Evolutionary conservation across 2,329 filamentous ascomycete genomes (phyloP).

Genomic region (Pseudogymnoascus sp.): DNA sequence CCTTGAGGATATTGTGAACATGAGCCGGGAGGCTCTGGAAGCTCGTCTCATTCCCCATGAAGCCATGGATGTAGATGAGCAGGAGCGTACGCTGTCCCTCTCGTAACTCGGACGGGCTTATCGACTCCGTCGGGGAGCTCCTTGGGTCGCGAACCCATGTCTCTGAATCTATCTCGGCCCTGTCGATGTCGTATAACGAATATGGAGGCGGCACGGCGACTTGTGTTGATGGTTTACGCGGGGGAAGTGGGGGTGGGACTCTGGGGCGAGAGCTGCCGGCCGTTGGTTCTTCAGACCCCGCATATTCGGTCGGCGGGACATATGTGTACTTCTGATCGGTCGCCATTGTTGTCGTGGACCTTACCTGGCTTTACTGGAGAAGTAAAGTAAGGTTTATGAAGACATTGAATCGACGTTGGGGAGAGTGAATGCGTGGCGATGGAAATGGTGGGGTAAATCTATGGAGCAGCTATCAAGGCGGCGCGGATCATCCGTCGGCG

Average conservation of each 20-base stretch:
- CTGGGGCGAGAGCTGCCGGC: neutral
- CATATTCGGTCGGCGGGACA: neutral
- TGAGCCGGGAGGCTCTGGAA: slow-evolving; percentile 85
- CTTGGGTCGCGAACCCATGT: slow-evolving; percentile 22
- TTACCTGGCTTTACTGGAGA: neutral
- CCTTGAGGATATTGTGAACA: slow-evolving; percentile 66
- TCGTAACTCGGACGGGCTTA: slow-evolving; percentile 25
- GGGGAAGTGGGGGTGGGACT: slow-evolving; percentile 24
- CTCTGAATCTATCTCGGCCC: slow-evolving; percentile 12
- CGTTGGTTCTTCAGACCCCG: neutral
- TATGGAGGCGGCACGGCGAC: slow-evolving; percentile 24
- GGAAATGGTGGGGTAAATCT: neutral
- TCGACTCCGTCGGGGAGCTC: slow-evolving; percentile 28
- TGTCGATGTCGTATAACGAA: slow-evolving; percentile 21
- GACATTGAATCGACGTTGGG: neutral
- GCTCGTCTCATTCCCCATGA: slow-evolving; percentile 79
- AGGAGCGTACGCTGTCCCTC: slow-evolving; percentile 50
- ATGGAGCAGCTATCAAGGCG: neutral
- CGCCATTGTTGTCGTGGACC: neutral
- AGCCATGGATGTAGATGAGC: slow-evolving; percentile 80
- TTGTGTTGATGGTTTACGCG: slow-evolving; percentile 17
- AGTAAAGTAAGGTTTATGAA: neutral
- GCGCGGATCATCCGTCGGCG: neutral
- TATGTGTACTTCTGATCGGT: neutral
- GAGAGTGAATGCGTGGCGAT: neutral